Conservation (phyloP, 192 early-diverging fungal genomes). For the Geranomyces variabilis region DNA sequence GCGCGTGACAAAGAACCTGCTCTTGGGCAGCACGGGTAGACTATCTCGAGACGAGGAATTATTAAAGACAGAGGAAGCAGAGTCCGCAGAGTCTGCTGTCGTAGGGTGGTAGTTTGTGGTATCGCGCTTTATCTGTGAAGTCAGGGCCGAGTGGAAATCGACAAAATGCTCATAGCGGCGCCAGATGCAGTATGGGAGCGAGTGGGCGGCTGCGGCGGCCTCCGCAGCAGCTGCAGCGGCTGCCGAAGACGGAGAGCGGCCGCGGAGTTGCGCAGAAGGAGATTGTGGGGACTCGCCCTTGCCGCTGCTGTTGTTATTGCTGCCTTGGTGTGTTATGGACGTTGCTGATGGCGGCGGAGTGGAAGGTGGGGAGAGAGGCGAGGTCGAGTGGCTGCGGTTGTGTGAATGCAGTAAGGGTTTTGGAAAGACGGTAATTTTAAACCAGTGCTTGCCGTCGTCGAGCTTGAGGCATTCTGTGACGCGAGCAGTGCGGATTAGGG, state of each 20-base stretch:
- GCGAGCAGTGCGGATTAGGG: constrained; percentile 16
- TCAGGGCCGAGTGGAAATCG: constrained; percentile 18
- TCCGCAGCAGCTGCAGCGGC: background rate
- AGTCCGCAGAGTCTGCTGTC: too few relatives aligned
- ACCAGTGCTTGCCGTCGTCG: constrained; percentile 31
- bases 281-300: background rate
- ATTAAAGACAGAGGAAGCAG: too few relatives aligned
- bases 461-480: constrained; percentile 14
- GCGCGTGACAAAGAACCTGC: constrained; percentile 23
- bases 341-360: background rate
- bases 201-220: background rate
- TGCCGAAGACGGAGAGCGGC: background rate
- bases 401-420: background rate
- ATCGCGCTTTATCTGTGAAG: constrained; percentile 10
- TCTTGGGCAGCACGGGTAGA: constrained; percentile 26
- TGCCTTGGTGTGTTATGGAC: background rate
- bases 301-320: background rate
- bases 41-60: background rate
- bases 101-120: background rate
- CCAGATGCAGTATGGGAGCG: constrained; percentile 14
- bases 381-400: background rate
- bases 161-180: constrained; percentile 31
- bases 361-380: background rate
- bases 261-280: too few relatives aligned
- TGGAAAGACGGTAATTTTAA: constrained; percentile 8